These are phyloP conservation scores for Brettanomyces naardenensis DNA, from an alignment of 805 yeast genomes.

Conservation along the genomic window DNA sequence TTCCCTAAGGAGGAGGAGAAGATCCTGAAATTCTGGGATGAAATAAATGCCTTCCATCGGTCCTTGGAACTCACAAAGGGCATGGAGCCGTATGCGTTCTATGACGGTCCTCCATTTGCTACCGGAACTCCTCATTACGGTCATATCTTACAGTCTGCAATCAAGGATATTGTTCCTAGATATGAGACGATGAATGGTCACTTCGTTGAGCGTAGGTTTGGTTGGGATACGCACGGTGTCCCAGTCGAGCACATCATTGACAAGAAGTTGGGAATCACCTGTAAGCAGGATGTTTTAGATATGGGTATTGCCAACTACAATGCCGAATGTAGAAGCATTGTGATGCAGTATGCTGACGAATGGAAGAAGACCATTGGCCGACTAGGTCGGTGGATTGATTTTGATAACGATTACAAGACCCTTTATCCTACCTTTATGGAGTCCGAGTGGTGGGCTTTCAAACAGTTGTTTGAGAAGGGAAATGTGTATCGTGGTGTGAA, in stretches of 20 bases:
- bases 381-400: slow-evolving; percentile 98
- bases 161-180: slow-evolving; percentile 95
- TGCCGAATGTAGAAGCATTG: slow-evolving; percentile 91
- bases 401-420: slow-evolving; percentile 96
- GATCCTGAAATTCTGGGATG: slow-evolving; percentile 75
- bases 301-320: slow-evolving; percentile 94
- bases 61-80: slow-evolving; percentile 78
- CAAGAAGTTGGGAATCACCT: slow-evolving; percentile 88
- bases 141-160: slow-evolving; percentile 92
- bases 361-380: slow-evolving; percentile 94
- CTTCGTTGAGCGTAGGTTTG: slow-evolving; percentile 94
- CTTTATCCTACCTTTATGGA: slow-evolving; percentile 96
- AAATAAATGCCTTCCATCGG: slow-evolving; percentile 88
- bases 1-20: slow-evolving; percentile 90
- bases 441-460: slow-evolving; percentile 98
- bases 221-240: slow-evolving; percentile 99
- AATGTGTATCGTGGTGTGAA: slow-evolving; percentile 91
- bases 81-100: slow-evolving; percentile 82
- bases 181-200: slow-evolving; percentile 97
- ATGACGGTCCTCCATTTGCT: slow-evolving; percentile 99
- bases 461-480: slow-evolving; percentile 75
- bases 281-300: slow-evolving; percentile 89
- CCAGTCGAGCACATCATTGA: slow-evolving; percentile 99
- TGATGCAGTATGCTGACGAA: slow-evolving; percentile 92
- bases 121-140: slow-evolving; percentile 99